Conservation (phyloP, 208 protist species). For the Leishmania gerbilli region DNA sequence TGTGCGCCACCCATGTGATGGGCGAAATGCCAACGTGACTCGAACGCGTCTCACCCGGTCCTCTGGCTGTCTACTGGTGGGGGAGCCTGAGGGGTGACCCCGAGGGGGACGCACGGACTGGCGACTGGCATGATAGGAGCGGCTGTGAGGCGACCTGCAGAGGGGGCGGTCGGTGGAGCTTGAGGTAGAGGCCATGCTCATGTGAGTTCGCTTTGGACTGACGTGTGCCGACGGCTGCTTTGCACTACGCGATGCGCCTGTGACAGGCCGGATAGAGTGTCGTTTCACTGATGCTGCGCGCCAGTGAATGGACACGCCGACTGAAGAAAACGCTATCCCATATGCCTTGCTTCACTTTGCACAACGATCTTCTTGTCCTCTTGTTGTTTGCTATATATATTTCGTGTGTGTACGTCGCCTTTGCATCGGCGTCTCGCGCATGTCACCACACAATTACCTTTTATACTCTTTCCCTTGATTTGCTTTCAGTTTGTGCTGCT, state of each 20-base stretch:
- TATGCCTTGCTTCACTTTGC: not conserved
- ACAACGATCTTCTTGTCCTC: not conserved
- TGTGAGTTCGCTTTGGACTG: not conserved
- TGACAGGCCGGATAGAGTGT: not conserved
- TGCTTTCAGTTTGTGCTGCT: not conserved
- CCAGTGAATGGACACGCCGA: too few relatives aligned
- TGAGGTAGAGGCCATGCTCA: not conserved
- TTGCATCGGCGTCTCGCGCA: not conserved
- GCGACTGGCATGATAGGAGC: not conserved
- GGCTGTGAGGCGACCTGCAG: not conserved
- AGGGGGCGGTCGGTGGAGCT: not conserved
- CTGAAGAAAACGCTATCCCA: not conserved
- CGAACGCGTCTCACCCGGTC: not conserved
- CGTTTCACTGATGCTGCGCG: not conserved
- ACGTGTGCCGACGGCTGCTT: not conserved
- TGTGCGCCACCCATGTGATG: not conserved
- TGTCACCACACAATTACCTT: not conserved
- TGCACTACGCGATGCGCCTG: not conserved
- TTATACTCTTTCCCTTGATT: not conserved
- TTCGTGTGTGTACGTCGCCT: not conserved
- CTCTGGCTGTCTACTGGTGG: not conserved
- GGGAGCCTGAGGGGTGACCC: not conserved
- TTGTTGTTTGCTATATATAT: slow-evolving; percentile 5
- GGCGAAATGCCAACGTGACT: not conserved
- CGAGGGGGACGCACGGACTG: not conserved